These are phyloP conservation scores for Geotrichum bryndzae DNA, from an alignment of 1,139 yeast genomes.

Conservation along the genomic window DNA sequence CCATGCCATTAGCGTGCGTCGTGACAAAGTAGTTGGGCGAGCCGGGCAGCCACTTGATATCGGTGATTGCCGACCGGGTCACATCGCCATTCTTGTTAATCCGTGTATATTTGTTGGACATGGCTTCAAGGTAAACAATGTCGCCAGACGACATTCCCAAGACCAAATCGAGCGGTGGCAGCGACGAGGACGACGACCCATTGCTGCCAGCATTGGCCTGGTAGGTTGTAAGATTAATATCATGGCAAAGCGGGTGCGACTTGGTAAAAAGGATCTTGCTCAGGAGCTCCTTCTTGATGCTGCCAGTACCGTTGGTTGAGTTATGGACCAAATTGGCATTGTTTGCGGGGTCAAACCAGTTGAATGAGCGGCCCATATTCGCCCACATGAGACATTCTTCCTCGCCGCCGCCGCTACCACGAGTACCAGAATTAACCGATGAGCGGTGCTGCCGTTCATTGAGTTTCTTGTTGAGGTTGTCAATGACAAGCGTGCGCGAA, in stretches of 20 bases:
- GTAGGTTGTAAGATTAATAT: conserved; percentile 32
- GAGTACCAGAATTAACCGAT: background rate
- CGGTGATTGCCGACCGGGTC: conserved; percentile 35
- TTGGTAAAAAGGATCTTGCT: conserved; percentile 37
- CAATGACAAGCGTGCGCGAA: conserved; percentile 36
- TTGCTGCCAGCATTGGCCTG: background rate
- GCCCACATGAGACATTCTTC: conserved; percentile 31
- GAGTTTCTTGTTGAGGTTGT: conserved; percentile 32
- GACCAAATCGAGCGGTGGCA: conserved; percentile 42
- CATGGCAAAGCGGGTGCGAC: conserved; percentile 40
- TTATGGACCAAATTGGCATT: conserved; percentile 7
- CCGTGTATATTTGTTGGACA: conserved; percentile 43
- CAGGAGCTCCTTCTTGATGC: conserved; percentile 35
- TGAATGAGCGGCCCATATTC: conserved; percentile 35
- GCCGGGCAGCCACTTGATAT: conserved; percentile 41
- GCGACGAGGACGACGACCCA: conserved; percentile 23
- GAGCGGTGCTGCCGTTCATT: conserved; percentile 21
- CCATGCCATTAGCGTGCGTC: conserved; percentile 40
- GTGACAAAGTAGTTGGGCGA: conserved; percentile 37
- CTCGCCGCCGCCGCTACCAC: conserved; percentile 3
- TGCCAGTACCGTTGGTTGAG: conserved; percentile 8
- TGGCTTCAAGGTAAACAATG: conserved; percentile 47
- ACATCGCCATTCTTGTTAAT: conserved; percentile 45
- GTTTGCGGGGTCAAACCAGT: conserved; percentile 31
- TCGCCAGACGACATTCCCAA: conserved; percentile 51